These are phyloP conservation scores for Knoxdaviesia proteae DNA, from an alignment of 2,329 filamentous ascomycete genomes.

Conservation along the genomic window DNA sequence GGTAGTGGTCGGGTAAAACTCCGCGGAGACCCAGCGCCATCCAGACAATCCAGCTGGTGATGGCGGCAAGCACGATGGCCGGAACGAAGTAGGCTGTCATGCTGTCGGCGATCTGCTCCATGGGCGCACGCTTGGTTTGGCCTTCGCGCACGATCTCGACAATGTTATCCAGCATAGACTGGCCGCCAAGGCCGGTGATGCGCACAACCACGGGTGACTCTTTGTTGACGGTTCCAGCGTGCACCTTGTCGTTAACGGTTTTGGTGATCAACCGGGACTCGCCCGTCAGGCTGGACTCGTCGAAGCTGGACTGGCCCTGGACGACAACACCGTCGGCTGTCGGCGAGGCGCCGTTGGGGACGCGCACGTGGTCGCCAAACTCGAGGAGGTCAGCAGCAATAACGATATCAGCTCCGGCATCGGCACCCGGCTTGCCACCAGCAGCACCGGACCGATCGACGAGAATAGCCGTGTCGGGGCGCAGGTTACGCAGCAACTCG, in stretches of 20 bases:
- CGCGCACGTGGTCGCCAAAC: conserved; percentile 49
- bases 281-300: conserved; percentile 78
- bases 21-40: conserved; percentile 40
- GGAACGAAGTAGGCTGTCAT: conserved; percentile 63
- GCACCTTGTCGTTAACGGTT: conserved; percentile 39
- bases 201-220: conserved; percentile 38
- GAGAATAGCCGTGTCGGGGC: conserved; percentile 57
- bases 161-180: conserved; percentile 63
- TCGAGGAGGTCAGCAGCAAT: conserved; percentile 51
- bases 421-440: conserved; percentile 15
- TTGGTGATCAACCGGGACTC: conserved; percentile 52
- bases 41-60: conserved; percentile 55
- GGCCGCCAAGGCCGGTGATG: conserved; percentile 42
- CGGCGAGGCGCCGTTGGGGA: conserved; percentile 64
- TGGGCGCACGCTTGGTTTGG: conserved; percentile 53
- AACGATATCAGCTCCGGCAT: conserved; percentile 16
- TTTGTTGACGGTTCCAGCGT: conserved; percentile 56
- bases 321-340: conserved; percentile 59
- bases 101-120: conserved; percentile 53
- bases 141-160: conserved; percentile 59
- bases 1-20: conserved; percentile 32
- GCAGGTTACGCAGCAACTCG: conserved; percentile 53
- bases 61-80: conserved; percentile 45
- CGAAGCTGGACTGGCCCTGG: conserved; percentile 46
- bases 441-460: conserved; percentile 24